Conservation (phyloP, 345 rosid species). For the Sapria himalayana region DNA sequence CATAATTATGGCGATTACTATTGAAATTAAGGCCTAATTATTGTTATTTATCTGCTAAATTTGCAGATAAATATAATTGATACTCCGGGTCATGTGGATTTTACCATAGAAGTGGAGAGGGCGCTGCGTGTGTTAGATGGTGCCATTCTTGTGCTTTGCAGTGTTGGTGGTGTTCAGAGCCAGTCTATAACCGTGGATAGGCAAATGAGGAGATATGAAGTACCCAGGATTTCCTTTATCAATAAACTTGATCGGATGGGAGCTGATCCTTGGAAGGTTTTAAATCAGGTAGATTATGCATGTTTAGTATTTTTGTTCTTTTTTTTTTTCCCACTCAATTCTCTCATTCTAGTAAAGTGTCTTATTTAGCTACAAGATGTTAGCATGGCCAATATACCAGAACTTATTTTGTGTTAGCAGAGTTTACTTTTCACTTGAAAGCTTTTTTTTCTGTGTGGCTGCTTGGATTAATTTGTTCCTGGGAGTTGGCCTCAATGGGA, state of each 20-base stretch:
- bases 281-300: constrained; percentile 54
- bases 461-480: constrained; percentile 4
- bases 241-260: constrained; percentile 99
- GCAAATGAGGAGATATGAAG: constrained; percentile 97
- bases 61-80: constrained; percentile 85
- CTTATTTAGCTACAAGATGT: too few species aligned
- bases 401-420: too few species aligned
- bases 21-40: too few species aligned
- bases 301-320: neutral
- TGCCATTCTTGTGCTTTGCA: constrained; percentile 80
- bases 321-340: too few species aligned
- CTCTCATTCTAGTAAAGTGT: too few species aligned
- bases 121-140: constrained; percentile 94
- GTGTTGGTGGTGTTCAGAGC: constrained; percentile 98
- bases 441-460: constrained; percentile 1
- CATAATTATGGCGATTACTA: too few species aligned
- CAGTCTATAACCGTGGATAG: constrained; percentile 97
- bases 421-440: too few species aligned
- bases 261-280: constrained; percentile 98
- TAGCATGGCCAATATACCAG: too few species aligned
- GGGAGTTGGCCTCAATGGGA: too few species aligned
- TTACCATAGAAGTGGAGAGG: constrained; percentile 97
- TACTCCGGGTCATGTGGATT: constrained; percentile 96
- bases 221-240: constrained; percentile 80
- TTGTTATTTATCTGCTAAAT: too few species aligned